Evolutionary conservation across 768 basidiomycete species (phyloP), one percentile per base, ranked within the genome.

Genomic region (Auricularia heimuer): DNA sequence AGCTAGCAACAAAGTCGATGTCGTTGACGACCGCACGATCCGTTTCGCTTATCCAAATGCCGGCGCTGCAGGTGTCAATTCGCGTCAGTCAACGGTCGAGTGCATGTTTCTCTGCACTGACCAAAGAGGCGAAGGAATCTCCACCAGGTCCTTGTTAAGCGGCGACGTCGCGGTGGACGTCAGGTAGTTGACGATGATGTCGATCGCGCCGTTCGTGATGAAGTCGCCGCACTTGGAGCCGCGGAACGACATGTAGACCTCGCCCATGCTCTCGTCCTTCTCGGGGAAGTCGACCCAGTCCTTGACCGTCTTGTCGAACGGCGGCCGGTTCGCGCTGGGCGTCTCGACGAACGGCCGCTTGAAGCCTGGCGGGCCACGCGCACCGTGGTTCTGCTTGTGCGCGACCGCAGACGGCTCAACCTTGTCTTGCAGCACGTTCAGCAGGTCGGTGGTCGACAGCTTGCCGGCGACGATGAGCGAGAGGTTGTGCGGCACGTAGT

Each of bases 311-410:
- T 78, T 69, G 42, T 79, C 71, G 21, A 90, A 82, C 6, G 80
- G 80, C 44, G 76, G 77, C 29, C 86, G 78, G n/a, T 75, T 74
- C 4, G 88, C 85, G 67, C 90, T 94, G 10, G 84, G 69, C 0
- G 94, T 94, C 77, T 98, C 94, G 39, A 98, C 70, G 72, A 98
- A 98, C 4, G 97, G 97, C 21, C 96, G 85, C 68, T 90, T 92
- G 95, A 96, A 99, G 7, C 86, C 90, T 1, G 76, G 68, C 4
- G 94, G 95, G 3, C 56, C 56, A 12, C 80, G 81, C 60, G 84
- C 77, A 2, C 92, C 94, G 21, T 81, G 75, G 67, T 85, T 81
- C 71, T 90, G 88, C 8, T 83, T 82, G 71, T 97, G 92, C 29
- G 79, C 80, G 36, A 92, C 80, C 64, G 98, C 85, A 61, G 76